Evolutionary conservation across 2,329 filamentous ascomycete species (phyloP).

Genomic region (Arthrobotrys conoides): DNA sequence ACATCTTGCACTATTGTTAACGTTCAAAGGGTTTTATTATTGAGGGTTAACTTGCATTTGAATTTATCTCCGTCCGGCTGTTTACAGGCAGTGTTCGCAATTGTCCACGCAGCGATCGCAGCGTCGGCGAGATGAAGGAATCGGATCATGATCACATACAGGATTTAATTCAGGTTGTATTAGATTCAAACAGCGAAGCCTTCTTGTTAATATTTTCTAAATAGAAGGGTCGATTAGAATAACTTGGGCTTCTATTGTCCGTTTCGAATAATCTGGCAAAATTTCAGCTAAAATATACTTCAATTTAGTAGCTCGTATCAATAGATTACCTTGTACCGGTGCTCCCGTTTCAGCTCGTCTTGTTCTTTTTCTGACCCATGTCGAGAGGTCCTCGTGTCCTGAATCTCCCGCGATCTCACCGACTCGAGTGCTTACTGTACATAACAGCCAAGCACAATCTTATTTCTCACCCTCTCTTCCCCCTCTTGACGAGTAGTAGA

Average conservation of each 20-base stretch:
- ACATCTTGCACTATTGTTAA: not conserved
- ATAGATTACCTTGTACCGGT: constrained; percentile 21
- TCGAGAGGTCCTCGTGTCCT: constrained; percentile 1
- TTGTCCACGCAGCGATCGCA: not conserved
- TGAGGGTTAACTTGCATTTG: not conserved
- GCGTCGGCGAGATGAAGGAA: too few species aligned
- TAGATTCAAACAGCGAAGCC: too few species aligned
- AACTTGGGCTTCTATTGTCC: constrained; percentile 1
- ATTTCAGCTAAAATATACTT: not conserved
- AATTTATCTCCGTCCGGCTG: not conserved
- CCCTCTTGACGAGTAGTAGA: not conserved
- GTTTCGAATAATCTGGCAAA: constrained; percentile 26
- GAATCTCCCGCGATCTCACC: constrained; percentile 20
- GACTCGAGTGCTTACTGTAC: constrained; percentile 31
- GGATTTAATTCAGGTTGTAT: too few species aligned
- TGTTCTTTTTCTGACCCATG: constrained; percentile 18
- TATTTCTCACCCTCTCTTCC: constrained; percentile 42
- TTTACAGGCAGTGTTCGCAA: not conserved
- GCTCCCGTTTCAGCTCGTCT: constrained; percentile 42
- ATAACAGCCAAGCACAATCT: constrained; percentile 35
- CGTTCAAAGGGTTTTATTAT: not conserved
- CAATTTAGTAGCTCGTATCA: constrained; percentile 26
- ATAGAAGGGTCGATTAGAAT: constrained; percentile 3
- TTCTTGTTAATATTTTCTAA: not conserved
- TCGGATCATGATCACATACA: too few species aligned